phyloP scores from a whole-genome alignment of 75 land plant genomes.

The Picea sitchensis region DNA sequence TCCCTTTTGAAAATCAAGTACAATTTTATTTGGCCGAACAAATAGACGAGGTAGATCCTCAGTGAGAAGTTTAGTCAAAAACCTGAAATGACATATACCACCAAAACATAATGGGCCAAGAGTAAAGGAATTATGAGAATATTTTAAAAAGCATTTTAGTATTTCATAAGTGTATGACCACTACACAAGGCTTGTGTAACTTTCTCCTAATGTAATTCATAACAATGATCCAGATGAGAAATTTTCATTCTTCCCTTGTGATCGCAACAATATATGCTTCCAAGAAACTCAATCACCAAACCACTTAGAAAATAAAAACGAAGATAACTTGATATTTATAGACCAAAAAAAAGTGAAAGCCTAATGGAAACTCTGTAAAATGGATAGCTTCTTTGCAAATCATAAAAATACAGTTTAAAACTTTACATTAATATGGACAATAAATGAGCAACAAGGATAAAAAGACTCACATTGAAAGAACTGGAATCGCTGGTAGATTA shows the following conservation, averaged over 20 bases:
- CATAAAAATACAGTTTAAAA: not conserved
- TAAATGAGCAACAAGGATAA: not conserved
- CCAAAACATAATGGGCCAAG: not conserved
- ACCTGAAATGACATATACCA: slow-evolving; percentile 39
- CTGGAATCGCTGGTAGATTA: slow-evolving; percentile 73
- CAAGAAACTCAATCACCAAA: not conserved
- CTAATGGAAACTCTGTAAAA: not conserved
- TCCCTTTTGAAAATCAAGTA: slow-evolving; percentile 81
- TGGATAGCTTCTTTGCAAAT: not conserved
- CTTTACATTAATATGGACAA: not conserved
- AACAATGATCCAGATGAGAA: not conserved
- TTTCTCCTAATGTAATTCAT: not conserved
- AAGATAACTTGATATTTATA: not conserved
- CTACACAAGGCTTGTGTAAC: not conserved
- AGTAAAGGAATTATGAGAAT: not conserved
- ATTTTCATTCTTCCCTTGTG: not conserved
- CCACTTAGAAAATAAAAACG: not conserved
- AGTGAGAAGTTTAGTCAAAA: slow-evolving; percentile 92
- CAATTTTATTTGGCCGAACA: slow-evolving; percentile 94
- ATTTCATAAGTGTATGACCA: not conserved
- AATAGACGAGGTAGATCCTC: slow-evolving; percentile 91
- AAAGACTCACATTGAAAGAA: slow-evolving; percentile 80
- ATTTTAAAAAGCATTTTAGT: not conserved
- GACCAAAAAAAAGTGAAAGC: not conserved
- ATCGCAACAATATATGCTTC: not conserved